phyloP scores from a whole-genome alignment of 2,329 filamentous ascomycete genomes.

The Helminthosporium solani region DNA sequence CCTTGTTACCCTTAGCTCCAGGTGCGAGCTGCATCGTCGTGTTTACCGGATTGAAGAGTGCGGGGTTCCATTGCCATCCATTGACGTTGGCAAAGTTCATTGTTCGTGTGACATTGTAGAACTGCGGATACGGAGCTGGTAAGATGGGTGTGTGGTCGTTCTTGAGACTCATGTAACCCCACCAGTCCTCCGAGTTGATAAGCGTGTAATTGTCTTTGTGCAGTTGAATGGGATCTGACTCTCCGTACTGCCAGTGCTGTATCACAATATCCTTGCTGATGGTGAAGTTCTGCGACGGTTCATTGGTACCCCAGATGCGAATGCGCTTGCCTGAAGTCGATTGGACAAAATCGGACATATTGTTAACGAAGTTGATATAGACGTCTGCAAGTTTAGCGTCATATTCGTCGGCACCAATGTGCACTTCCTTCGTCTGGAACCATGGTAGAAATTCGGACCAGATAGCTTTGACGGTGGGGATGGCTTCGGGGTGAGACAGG shows the following conservation, averaged over 20 bases:
- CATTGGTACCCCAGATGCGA: slow-evolving; percentile 47
- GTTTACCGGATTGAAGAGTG: slow-evolving; percentile 49
- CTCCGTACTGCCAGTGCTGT: slow-evolving; percentile 53
- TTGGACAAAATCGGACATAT: slow-evolving; percentile 37
- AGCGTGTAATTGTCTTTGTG: slow-evolving; percentile 41
- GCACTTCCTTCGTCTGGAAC: slow-evolving; percentile 42
- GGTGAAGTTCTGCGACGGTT: slow-evolving; percentile 43
- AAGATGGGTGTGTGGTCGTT: slow-evolving; percentile 53
- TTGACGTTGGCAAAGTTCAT: slow-evolving; percentile 47
- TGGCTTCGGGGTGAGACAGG: slow-evolving; percentile 37
- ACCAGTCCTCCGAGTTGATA: slow-evolving; percentile 54
- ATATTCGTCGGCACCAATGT: slow-evolving; percentile 44
- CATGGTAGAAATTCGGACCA: slow-evolving; percentile 43
- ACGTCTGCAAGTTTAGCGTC: slow-evolving; percentile 36
- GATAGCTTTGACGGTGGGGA: slow-evolving; percentile 39
- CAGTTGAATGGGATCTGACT: slow-evolving; percentile 49
- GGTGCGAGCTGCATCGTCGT: slow-evolving; percentile 41
- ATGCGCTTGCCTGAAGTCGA: slow-evolving; percentile 33
- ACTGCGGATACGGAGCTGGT: slow-evolving; percentile 50
- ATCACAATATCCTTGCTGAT: slow-evolving; percentile 46
- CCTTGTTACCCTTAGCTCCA: slow-evolving; percentile 35
- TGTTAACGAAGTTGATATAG: slow-evolving; percentile 43
- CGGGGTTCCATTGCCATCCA: slow-evolving; percentile 51
- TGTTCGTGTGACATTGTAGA: slow-evolving; percentile 48
- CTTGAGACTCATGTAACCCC: slow-evolving; percentile 58